Percentiles rank a stretch among this genome's conserved stretches.
Conservation (phyloP, 306 rosid species). For the Myrica gale region DNA sequence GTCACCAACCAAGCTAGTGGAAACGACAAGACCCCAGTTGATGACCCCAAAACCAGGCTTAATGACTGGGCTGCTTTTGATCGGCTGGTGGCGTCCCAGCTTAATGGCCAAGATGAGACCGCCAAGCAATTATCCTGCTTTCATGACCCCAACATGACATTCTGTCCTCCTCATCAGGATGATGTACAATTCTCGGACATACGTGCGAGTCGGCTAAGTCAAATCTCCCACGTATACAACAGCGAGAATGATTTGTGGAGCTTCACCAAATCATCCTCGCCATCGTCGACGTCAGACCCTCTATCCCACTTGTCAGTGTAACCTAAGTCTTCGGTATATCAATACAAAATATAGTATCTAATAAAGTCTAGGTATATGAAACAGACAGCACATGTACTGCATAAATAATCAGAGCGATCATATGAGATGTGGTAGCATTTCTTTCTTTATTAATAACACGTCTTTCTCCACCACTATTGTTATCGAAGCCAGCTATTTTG, state of each 20-base stretch:
- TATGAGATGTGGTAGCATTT: conserved; percentile 24
- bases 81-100: conserved; percentile 55
- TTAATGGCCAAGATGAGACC: conserved; percentile 46
- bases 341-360: background rate
- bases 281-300: conserved; percentile 49
- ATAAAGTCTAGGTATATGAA: conserved; percentile 1
- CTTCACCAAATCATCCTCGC: conserved; percentile 36
- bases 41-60: conserved; percentile 2
- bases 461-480: background rate
- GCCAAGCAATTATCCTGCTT: conserved; percentile 40
- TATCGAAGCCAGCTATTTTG: conserved; percentile 11
- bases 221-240: conserved; percentile 25
- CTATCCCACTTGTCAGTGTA: conserved; percentile 60
- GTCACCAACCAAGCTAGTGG: conserved; percentile 21
- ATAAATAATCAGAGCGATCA: background rate
- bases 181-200: conserved; percentile 35
- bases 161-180: conserved; percentile 30
- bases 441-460: background rate
- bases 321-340: background rate
- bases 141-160: conserved; percentile 31
- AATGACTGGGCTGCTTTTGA: conserved; percentile 53
- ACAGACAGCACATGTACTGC: conserved; percentile 5
- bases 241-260: conserved; percentile 44
- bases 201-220: conserved; percentile 30
- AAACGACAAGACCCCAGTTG: background rate